phyloP scores from a whole-genome alignment of 2,329 filamentous ascomycete species.

The Knoxdaviesia proteae region DNA sequence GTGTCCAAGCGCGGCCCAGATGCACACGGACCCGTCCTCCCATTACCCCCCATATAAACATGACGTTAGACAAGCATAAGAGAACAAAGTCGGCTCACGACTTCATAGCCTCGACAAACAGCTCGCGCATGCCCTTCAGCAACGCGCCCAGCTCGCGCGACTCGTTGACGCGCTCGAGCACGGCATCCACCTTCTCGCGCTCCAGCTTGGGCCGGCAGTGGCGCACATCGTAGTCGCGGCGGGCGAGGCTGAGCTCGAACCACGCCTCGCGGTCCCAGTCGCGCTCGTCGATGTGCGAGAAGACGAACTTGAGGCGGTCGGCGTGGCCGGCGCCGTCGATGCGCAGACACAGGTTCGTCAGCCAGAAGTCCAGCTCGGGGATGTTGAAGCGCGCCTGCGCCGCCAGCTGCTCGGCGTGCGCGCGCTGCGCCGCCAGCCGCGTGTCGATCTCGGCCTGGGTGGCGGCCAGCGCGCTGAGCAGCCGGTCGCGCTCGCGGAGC shows the following conservation, averaged over 20 bases:
- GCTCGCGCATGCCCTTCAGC: constrained; percentile 62
- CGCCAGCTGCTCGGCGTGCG: constrained; percentile 55
- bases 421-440: constrained; percentile 48
- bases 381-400: constrained; percentile 73
- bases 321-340: constrained; percentile 77
- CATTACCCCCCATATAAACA: too few relatives aligned
- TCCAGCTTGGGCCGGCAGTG: constrained; percentile 69
- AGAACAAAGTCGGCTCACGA: constrained; percentile 12
- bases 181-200: constrained; percentile 52
- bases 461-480: constrained; percentile 41
- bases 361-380: constrained; percentile 91
- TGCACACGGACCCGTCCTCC: too few relatives aligned
- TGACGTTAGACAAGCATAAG: neutral
- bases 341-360: constrained; percentile 66
- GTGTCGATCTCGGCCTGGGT: constrained; percentile 51
- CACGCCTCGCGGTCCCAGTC: constrained; percentile 79
- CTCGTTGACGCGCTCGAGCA: constrained; percentile 67
- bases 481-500: constrained; percentile 30
- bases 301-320: constrained; percentile 78
- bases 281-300: constrained; percentile 66
- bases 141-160: constrained; percentile 48
- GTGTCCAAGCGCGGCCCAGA: too few relatives aligned
- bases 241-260: constrained; percentile 74
- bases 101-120: constrained; percentile 51
- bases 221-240: constrained; percentile 66